phyloP scores from a whole-genome alignment of 1,139 yeast genomes.

The Geotrichum fermentans region DNA sequence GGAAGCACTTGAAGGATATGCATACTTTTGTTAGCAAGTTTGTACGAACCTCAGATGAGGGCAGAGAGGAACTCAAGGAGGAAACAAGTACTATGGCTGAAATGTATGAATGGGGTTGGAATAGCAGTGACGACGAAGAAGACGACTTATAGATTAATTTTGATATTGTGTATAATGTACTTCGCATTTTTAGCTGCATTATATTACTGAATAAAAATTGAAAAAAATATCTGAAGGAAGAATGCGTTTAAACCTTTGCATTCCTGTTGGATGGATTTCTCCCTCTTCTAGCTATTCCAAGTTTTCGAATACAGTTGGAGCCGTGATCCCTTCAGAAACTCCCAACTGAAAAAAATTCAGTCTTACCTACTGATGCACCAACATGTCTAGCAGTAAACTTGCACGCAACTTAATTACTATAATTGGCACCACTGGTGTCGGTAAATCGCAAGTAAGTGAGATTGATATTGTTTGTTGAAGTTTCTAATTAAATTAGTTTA shows the following conservation, averaged over 20 bases:
- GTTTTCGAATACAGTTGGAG: too few species aligned
- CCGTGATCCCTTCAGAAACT: too few species aligned
- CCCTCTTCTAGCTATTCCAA: too few species aligned
- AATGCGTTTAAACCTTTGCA: too few species aligned
- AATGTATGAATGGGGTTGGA: conserved; percentile 57
- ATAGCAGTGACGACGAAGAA: conserved; percentile 40
- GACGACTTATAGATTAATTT: conserved; percentile 19
- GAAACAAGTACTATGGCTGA: conserved; percentile 47
- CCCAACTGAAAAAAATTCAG: not conserved
- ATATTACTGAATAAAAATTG: not conserved
- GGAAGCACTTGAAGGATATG: conserved; percentile 47
- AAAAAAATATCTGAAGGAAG: too few species aligned
- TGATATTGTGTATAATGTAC: not conserved
- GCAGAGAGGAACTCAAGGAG: conserved; percentile 61
- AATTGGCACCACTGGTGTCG: conserved; percentile 98
- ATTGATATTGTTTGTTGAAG: not conserved
- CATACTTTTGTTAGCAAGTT: conserved; percentile 43
- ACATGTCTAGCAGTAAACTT: conserved; percentile 20
- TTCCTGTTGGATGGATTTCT: too few species aligned
- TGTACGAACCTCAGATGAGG: conserved; percentile 49
- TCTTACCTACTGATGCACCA: not conserved
- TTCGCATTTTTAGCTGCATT: not conserved
- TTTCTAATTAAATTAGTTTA: conserved; percentile 40
- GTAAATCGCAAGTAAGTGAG: conserved; percentile 67
- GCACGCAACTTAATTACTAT: conserved; percentile 50